Base-by-base conservation (phyloP, 2,329 filamentous ascomycete genomes). In the Parascedosporium putredinis region DNA sequence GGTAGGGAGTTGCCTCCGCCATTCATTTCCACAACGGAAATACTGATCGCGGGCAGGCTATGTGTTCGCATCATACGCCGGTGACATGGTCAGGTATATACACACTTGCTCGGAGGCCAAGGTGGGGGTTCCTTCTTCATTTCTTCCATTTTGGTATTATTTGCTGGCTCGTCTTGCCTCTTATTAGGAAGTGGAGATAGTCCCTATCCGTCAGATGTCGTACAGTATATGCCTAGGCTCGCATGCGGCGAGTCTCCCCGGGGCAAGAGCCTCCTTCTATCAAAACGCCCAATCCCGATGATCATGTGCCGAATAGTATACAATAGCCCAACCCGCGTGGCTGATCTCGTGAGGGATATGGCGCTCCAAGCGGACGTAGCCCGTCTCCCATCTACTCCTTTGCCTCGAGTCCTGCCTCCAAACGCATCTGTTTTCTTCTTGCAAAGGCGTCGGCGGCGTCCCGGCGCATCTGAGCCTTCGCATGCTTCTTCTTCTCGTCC, bases 371-470 rank as follows among this genome's bases (percentile, higher is more conserved):
- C n/a, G 5, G 5, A 3, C 14, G 25, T 20, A 23, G 38, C 36
- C 16, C n/a, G n/a, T 20, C 24, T 54, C 36, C 16, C n/a, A n/a
- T 20, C 24, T 54, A 29, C 51, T 36, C 47, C 66, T 33, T 66
- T 9, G 63, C 56, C n/a, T 60, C 59, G 34, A 76, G 56, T 1
- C 73, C 73, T 31, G 67, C 69, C 58, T 72, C 71, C 55, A 62
- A 69, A 54, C 72, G 68, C 70, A 76, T 69, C 49, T 73, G 70
- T 52, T 75, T 72, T 54, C 68, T 64, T 53, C 66, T 66, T 25
- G 66, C 59, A 51, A 69, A 67, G 4, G 68, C 65, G 54, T 75
- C 71, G 18, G 66, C 62, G 27, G 66, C 65, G 27, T 63, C 61
- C 49, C 62, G 64, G 53, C 62, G 60, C 16, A 59, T 62, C 29